phyloP scores from a whole-genome alignment of 2,329 filamentous ascomycete genomes.

The Pestalotiopsis sp. region DNA sequence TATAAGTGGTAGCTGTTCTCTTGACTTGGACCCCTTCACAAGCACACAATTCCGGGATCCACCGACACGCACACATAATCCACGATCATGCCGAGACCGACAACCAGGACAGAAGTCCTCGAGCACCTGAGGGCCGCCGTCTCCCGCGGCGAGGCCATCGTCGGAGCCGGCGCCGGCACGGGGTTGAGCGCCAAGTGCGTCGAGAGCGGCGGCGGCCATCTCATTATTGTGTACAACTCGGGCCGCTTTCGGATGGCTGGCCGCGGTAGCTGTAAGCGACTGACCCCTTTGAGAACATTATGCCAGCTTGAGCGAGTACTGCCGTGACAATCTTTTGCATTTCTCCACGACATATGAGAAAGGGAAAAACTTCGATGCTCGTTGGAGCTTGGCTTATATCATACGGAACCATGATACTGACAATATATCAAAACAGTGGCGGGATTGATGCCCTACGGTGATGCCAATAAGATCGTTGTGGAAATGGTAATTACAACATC shows the following conservation, averaged over 20 bases:
- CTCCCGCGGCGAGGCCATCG: constrained; percentile 57
- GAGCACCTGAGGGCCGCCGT: constrained; percentile 56
- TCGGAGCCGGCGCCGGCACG: constrained; percentile 72
- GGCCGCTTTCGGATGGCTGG: constrained; percentile 76
- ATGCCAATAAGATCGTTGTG: constrained; percentile 70
- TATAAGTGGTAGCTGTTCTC: too few species aligned
- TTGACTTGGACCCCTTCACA: too few species aligned
- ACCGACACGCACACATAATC: not conserved
- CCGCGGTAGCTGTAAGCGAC: constrained; percentile 51
- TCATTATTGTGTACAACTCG: constrained; percentile 75
- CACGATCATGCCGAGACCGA: constrained; percentile 55
- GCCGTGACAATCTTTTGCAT: not conserved
- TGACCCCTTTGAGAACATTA: not conserved
- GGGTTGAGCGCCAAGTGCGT: constrained; percentile 73
- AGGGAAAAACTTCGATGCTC: too few species aligned
- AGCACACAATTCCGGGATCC: not conserved
- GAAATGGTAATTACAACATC: constrained; percentile 56
- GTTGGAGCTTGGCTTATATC: not conserved
- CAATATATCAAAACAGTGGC: constrained; percentile 47
- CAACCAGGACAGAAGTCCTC: constrained; percentile 59
- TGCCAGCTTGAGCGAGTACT: not conserved
- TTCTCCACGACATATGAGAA: not conserved
- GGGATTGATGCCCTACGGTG: constrained; percentile 71
- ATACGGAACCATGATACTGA: not conserved
- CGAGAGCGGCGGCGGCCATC: constrained; percentile 68